Conservation (phyloP, 495 filamentous ascomycete genomes). For the Hyaloscypha hepaticicola region DNA sequence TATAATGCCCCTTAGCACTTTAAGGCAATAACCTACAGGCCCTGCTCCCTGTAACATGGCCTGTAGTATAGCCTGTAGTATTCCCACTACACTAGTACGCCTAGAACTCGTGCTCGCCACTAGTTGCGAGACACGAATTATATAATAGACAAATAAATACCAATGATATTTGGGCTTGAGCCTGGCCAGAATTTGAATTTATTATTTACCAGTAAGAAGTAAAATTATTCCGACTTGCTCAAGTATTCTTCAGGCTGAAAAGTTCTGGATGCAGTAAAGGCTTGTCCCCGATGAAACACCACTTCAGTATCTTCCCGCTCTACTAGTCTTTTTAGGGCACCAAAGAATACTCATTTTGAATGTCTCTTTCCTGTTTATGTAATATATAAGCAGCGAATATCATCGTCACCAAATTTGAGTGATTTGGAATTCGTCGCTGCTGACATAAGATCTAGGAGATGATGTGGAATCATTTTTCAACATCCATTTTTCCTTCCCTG, state of each 20-base stretch:
- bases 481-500: conserved; percentile 5
- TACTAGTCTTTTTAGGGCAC: conserved; percentile 2
- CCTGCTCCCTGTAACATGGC: no score
- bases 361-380: neutral
- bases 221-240: neutral
- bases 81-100: no score
- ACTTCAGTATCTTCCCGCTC: neutral
- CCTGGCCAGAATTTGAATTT: no score
- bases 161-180: no score
- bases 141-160: no score
- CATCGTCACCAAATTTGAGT: neutral
- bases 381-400: conserved; percentile 1
- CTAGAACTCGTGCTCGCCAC: no score
- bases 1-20: no score
- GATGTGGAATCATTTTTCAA: conserved; percentile 7
- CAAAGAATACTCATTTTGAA: conserved; percentile 5
- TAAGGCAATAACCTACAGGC: no score
- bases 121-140: no score
- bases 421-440: conserved; percentile 8
- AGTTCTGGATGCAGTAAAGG: neutral
- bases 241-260: conserved; percentile 1
- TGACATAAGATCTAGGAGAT: conserved; percentile 4
- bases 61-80: no score
- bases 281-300: neutral
- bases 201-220: neutral